A percentile compares a stretch with the other conserved stretches of the same genome.
phyloP scores from a whole-genome alignment of 192 early-diverging fungal genomes.

The Backusella australiensis region DNA sequence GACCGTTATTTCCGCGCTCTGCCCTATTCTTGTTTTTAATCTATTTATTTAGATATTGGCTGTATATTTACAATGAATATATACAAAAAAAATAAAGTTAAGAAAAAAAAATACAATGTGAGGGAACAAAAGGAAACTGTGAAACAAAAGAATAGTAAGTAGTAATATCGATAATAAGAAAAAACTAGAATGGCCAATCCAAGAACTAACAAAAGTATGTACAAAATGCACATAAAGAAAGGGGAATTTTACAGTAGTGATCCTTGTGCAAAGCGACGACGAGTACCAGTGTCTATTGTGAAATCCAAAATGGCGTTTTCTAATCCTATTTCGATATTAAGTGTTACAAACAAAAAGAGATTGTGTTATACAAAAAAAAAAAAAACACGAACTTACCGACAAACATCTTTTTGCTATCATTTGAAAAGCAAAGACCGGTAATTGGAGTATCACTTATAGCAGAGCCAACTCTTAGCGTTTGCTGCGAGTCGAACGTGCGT shows the following conservation, averaged over 20 bases:
- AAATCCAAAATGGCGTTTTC: constrained; percentile 83
- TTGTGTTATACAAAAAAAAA: neutral
- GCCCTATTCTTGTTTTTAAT: neutral
- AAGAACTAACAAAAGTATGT: neutral
- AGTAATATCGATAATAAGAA: neutral
- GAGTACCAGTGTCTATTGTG: constrained; percentile 74
- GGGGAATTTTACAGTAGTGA: constrained; percentile 58
- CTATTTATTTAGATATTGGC: neutral
- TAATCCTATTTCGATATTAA: constrained; percentile 48
- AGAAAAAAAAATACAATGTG: neutral
- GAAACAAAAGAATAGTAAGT: neutral
- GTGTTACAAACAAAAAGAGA: neutral
- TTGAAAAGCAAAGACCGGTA: constrained; percentile 80
- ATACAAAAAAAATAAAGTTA: neutral
- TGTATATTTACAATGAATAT: neutral
- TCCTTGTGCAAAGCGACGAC: constrained; percentile 80
- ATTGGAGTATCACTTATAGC: constrained; percentile 72
- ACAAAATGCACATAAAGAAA: neutral
- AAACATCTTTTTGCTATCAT: constrained; percentile 82
- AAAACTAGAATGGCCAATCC: neutral
- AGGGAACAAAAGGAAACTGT: neutral
- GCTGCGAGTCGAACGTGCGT: constrained; percentile 77
- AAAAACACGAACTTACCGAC: constrained; percentile 61
- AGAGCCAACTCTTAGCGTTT: constrained; percentile 77
- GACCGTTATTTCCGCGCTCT: neutral